A percentile compares a stretch with the other conserved stretches of the same genome.
Conservation (phyloP, 768 basidiomycete species). For the Trametes villosa region DNA sequence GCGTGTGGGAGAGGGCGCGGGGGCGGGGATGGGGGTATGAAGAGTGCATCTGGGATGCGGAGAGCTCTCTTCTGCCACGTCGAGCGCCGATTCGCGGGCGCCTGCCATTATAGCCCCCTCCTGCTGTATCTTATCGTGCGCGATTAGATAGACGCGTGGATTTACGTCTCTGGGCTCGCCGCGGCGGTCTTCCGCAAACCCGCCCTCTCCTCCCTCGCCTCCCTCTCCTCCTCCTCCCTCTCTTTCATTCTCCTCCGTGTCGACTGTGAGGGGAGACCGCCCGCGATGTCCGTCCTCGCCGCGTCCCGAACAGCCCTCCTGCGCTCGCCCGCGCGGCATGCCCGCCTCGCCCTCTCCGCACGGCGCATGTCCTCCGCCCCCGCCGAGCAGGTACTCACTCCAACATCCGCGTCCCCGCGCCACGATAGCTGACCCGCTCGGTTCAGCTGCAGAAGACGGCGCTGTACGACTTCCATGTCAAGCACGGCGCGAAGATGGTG, state of each 20-base stretch:
- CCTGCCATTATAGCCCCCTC: no score
- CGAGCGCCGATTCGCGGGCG: background rate
- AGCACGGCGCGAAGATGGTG: slow-evolving; percentile 90
- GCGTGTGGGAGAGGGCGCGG: background rate
- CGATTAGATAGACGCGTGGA: background rate
- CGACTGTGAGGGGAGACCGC: no score
- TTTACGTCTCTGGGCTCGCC: background rate
- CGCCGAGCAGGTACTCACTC: slow-evolving; percentile 1
- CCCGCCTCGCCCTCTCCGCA: background rate
- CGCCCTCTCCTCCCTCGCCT: slow-evolving; percentile 5
- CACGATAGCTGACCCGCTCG: background rate
- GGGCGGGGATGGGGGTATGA: background rate
- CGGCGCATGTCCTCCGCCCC: slow-evolving; percentile 14
- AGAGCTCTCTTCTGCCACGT: background rate
- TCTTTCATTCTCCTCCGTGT: background rate
- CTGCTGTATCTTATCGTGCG: background rate
- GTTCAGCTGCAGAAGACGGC: slow-evolving; percentile 63
- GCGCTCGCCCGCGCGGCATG: background rate
- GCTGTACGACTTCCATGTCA: slow-evolving; percentile 87
- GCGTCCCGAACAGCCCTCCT: background rate
- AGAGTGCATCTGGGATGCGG: background rate
- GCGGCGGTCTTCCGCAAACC: background rate
- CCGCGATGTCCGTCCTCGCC: background rate
- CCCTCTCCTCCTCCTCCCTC: background rate
- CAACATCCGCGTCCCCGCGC: no score